Conservation (phyloP, 441 rosid genomes). For the Populus hybrid region DNA sequence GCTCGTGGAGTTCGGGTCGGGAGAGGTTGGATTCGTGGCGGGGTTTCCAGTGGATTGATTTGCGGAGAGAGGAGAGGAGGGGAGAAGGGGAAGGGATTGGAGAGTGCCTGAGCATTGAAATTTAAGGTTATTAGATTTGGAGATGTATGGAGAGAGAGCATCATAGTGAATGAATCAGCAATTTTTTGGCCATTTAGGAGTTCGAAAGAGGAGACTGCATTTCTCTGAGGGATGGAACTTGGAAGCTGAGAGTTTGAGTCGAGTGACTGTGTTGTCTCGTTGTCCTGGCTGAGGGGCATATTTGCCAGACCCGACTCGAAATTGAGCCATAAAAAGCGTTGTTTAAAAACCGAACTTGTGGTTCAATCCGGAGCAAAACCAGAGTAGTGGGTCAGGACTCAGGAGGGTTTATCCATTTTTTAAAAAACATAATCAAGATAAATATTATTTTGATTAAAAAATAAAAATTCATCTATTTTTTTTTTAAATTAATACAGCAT, state of each 20-base stretch:
- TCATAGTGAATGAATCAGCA: background rate
- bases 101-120: conserved; percentile 29
- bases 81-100: conserved; percentile 20
- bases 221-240: background rate
- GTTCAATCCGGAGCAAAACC: no score
- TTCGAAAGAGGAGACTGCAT: background rate
- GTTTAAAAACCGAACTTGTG: no score
- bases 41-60: conserved; percentile 53
- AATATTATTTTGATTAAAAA: no score
- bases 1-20: conserved; percentile 56
- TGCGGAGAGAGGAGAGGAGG: conserved; percentile 11
- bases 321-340: no score
- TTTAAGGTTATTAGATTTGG: background rate
- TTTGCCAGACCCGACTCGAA: no score
- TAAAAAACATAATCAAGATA: no score
- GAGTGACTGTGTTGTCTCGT: background rate
- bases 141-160: background rate
- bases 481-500: no score
- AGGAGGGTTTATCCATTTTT: no score
- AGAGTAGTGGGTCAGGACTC: no score
- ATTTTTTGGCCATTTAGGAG: background rate
- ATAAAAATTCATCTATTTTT: no score
- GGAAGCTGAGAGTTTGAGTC: background rate
- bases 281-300: no score
- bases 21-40: conserved; percentile 53